Evolutionary conservation across 192 early-diverging fungal species (phyloP).

Genomic region (Ambispora gerdemannii): DNA sequence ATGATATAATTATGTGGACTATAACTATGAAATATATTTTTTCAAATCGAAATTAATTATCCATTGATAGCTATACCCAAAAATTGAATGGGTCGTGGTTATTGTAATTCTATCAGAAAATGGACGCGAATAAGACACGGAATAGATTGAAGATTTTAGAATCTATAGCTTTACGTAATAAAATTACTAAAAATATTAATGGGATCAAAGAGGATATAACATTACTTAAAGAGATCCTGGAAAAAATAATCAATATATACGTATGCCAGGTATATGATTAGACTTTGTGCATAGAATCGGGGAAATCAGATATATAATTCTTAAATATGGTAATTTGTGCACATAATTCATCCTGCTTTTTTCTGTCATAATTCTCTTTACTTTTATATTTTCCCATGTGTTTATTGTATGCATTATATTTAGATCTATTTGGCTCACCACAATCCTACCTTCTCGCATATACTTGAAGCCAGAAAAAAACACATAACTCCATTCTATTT

Average conservation of each 20-base stretch:
- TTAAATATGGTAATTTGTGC: background rate
- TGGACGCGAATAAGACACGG: background rate
- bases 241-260: conserved; percentile 15
- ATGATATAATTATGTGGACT: background rate
- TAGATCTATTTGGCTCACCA: conserved; percentile 3
- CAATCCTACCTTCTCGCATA: background rate
- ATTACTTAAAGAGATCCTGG: conserved; percentile 21
- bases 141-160: background rate
- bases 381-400: background rate
- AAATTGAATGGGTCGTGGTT: background rate
- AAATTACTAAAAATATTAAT: conserved; percentile 13
- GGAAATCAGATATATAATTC: conserved; percentile 17
- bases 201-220: conserved; percentile 18
- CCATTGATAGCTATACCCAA: background rate
- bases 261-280: conserved; percentile 3
- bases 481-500: conserved; percentile 1
- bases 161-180: conserved; percentile 13
- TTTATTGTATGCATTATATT: background rate
- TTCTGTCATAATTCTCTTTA: background rate
- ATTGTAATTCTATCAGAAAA: background rate
- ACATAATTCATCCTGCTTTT: conserved; percentile 10
- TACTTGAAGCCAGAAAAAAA: background rate
- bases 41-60: background rate
- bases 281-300: background rate
- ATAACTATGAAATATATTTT: background rate